Evolutionary conservation across 179 eudicot species (phyloP).

Genomic region (Patellifolia procumbens): DNA sequence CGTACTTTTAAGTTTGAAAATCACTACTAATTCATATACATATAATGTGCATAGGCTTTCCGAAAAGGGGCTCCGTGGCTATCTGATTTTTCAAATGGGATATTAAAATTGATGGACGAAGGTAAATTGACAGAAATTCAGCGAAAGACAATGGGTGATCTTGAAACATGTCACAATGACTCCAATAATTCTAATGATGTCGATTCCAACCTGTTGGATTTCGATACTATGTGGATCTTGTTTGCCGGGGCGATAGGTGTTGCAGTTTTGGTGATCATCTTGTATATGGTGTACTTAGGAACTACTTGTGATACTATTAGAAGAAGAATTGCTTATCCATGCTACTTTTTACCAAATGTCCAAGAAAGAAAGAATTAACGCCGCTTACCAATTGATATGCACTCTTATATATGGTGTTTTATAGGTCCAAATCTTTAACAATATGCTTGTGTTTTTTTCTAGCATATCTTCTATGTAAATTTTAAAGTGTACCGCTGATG

Average conservation of each 20-base stretch:
- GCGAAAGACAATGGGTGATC: conserved; percentile 27
- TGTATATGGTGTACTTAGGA: conserved; percentile 26
- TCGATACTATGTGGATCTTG: conserved; percentile 32
- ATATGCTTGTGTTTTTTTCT: too few species aligned
- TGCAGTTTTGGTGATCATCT: conserved; percentile 23
- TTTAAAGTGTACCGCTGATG: too few species aligned
- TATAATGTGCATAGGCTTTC: conserved; percentile 25
- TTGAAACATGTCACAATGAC: conserved; percentile 23
- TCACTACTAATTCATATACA: not conserved
- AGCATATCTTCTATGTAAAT: too few species aligned
- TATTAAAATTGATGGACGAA: conserved; percentile 29
- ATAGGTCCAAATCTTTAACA: too few species aligned
- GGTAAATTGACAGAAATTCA: conserved; percentile 30
- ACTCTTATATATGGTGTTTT: not conserved
- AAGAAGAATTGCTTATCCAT: conserved; percentile 26
- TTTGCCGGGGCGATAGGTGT: conserved; percentile 31
- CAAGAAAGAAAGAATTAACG: conserved; percentile 17
- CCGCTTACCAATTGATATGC: not conserved
- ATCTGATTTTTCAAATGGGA: conserved; percentile 29
- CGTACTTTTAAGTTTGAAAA: too few species aligned
- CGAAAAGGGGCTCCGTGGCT: conserved; percentile 22
- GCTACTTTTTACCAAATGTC: conserved; percentile 19
- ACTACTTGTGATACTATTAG: conserved; percentile 20
- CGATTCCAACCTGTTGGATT: conserved; percentile 20
- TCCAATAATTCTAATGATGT: not conserved